Evolutionary conservation across 139 green algal genomes (phyloP).

Genomic region (Auxenochlorella pyrenoidosa): DNA sequence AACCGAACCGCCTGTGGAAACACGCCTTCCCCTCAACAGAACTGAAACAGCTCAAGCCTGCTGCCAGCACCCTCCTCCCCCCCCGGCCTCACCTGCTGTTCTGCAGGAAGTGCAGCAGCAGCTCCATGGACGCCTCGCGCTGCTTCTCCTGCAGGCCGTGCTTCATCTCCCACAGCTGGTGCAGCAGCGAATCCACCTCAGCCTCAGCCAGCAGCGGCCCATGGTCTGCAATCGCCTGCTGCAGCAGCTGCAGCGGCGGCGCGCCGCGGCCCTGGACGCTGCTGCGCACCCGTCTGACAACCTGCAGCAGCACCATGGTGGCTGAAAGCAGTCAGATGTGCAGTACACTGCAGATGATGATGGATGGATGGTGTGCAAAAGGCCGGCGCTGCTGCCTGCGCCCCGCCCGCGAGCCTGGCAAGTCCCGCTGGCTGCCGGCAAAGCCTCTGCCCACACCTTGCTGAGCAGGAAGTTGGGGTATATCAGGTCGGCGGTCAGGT

Average conservation of each 20-base stretch:
- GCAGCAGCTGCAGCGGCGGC: slow-evolving; percentile 34
- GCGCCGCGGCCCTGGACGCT: not conserved
- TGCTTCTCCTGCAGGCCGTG: slow-evolving; percentile 61
- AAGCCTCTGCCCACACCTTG: slow-evolving; percentile 56
- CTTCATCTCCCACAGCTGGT: slow-evolving; percentile 56
- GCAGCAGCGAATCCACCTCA: slow-evolving; percentile 68
- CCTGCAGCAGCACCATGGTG: not conserved
- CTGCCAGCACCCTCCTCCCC: not conserved
- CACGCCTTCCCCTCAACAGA: not conserved
- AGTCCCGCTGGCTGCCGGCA: not conserved
- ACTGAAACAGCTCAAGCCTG: not conserved
- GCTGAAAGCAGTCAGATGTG: not conserved
- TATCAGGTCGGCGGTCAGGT: slow-evolving; percentile 72
- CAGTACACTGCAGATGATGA: slow-evolving; percentile 24
- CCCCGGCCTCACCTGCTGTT: slow-evolving; percentile 57
- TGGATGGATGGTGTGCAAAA: not conserved
- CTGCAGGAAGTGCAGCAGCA: slow-evolving; percentile 85
- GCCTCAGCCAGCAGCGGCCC: not conserved
- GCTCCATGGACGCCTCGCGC: slow-evolving; percentile 62
- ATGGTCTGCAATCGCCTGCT: slow-evolving; percentile 15
- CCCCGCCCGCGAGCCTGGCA: not conserved
- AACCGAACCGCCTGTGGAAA: too few relatives aligned
- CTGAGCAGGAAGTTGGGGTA: slow-evolving; percentile 87
- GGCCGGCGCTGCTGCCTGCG: not conserved
- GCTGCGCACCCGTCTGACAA: slow-evolving; percentile 6